Evolutionary conservation across 1,284 basidiomycete genomes (phyloP).

Genomic region (Moniliella sp.): DNA sequence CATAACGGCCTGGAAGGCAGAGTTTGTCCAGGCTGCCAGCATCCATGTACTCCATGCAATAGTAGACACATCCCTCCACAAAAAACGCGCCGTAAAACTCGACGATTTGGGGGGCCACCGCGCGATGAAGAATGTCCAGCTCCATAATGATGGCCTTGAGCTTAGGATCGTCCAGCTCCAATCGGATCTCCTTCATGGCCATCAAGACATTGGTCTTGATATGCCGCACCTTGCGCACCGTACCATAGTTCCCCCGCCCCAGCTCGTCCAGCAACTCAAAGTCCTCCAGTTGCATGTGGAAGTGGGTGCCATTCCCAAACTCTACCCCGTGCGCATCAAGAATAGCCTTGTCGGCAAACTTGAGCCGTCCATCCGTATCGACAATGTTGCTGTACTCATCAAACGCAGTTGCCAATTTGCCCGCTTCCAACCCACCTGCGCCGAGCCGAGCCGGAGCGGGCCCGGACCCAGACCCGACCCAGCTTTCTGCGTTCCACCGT

Average conservation of each 20-base stretch:
- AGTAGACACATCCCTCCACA: slow-evolving; percentile 92
- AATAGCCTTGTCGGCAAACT: slow-evolving; percentile 78
- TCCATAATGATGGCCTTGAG: slow-evolving; percentile 95
- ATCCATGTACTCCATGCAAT: slow-evolving; percentile 99
- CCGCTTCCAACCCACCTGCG: no score
- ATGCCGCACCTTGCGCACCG: slow-evolving; percentile 81
- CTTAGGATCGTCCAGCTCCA: slow-evolving; percentile 80
- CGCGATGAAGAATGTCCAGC: slow-evolving; percentile 84
- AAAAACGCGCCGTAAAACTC: slow-evolving; percentile 98
- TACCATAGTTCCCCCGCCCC: slow-evolving; percentile 87
- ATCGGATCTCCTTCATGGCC: slow-evolving; percentile 99
- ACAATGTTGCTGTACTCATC: no score
- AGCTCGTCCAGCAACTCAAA: slow-evolving; percentile 66
- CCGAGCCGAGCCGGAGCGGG: no score
- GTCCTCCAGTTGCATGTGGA: slow-evolving; percentile 86
- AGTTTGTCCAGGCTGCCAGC: slow-evolving; percentile 78
- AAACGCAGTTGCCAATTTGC: no score
- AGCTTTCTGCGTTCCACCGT: no score
- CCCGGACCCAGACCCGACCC: no score
- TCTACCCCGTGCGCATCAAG: slow-evolving; percentile 79
- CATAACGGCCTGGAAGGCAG: no score
- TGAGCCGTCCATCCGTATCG: slow-evolving; percentile 77
- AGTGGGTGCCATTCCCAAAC: slow-evolving; percentile 75
- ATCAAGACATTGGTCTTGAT: slow-evolving; percentile 80
- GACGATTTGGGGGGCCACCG: slow-evolving; percentile 70